Base-by-base conservation (phyloP, 2,329 filamentous ascomycete species). In the Penicillium paneum region DNA sequence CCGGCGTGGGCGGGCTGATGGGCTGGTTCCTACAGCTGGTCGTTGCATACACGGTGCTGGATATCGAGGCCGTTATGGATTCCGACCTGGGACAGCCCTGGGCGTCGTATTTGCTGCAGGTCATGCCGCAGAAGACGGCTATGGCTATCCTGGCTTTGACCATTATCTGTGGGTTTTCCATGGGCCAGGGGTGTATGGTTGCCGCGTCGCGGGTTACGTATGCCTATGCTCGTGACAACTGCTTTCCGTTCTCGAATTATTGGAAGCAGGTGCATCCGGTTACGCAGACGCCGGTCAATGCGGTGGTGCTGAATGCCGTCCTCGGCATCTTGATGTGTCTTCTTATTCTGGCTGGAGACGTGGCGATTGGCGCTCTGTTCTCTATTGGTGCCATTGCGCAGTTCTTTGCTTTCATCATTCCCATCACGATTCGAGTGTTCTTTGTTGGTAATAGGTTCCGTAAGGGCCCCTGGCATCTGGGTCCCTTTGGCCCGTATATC, bases 11-110 rank as follows among this genome's bases (percentile, higher is more conserved):
- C 6, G 87, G 87, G 1, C 57, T 86, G 2, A 78, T 88, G 57
- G 88, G 88, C 42, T 91, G 87, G 83, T 83, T 88, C 61, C 72
- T 91, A n/a, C 87, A 90, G 67, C 76, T 89, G 10, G 84, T 89
- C 0, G 85, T 89, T 44, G 86, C 86, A 12, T 90, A 90, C 69
- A 90, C 87, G 0, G 84, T 89, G 29, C 77, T 83, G 43, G 82
- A 86, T 64, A 86, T 90, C 56, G 71, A 75, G 0, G 78, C 68
- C 1, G 82, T 83, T 1, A 74, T 90, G 13, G 71, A 79, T 15
- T 86, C 83, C 2, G 79, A 85, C 11, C 75, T 88, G 4, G 85
- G 85, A 6, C 86, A 89, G 68, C 87, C 87, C 0, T 89, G 86
- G 76, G 87, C 85, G 2, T 85, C 86, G 3, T 88, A 88, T 61